Evolutionary conservation across 1,284 basidiomycete species (phyloP), one percentile per base, ranked within the genome.

Genomic region (Marasmius oreades): DNA sequence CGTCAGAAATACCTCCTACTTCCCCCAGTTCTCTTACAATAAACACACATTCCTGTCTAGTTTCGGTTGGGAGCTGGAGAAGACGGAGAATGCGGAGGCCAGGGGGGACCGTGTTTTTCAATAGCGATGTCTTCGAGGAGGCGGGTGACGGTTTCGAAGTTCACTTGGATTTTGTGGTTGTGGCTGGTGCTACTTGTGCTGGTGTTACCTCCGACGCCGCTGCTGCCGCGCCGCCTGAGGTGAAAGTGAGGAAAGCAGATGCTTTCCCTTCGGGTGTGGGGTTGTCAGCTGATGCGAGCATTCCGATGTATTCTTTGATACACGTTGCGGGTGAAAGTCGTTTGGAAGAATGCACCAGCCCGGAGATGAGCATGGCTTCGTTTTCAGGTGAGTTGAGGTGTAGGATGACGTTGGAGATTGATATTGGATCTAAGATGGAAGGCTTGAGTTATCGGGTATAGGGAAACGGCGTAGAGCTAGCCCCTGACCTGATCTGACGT

Each of bases 21-120:
- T 52, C 48, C n/a, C 58, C 58, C 26, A 95, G 76, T 70, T 95
- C 93, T 64, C 86, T 83, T 55, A 95, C 71, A 63, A 95, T 85
- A 70, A 95, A 95, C 43, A 93, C 85, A 53, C 85, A 82, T 66
- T 93, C 85, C 63, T 95, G 60, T 95, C 93, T 76, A 96, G 87
- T 73, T 97, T 97, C n/a, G 93, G 93, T n/a, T 87, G 88, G 55
- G 90, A 85, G 51, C n/a, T n/a, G 39, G n/a, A 99, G 73, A 20
- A 98, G 77, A 52, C 90, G 81, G 59, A 98, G 75, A 53, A 98
- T 88, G 36, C 95, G 80, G 2, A 95, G 87, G 12, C 92, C 95
- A 44, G 88, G 85, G 16, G n/a, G 86, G 78, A n/a, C 95, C 95
- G 67, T 95, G 88, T 62, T 88, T 84, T 63, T 95, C 91, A 62